phyloP scores from a whole-genome alignment of 257 asterid species.

The Forsythia viridissima region DNA sequence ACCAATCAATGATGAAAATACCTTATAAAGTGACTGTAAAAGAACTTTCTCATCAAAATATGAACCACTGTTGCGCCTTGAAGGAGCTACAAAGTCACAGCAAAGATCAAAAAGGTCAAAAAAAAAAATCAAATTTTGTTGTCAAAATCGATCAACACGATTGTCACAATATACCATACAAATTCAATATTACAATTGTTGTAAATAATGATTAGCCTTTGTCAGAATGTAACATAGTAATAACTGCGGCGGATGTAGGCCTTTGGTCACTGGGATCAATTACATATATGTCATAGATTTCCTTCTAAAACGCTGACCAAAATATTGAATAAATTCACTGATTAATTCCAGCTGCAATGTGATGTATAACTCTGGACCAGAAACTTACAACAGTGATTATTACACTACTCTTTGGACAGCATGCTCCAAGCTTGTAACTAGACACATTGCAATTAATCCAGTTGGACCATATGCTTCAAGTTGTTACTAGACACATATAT shows the following conservation, averaged over 20 bases:
- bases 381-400: constrained; percentile 2
- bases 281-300: background rate
- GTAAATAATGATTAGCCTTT: background rate
- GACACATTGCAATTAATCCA: constrained; percentile 1
- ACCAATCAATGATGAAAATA: constrained; percentile 25
- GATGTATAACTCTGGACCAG: constrained; percentile 1
- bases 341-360: background rate
- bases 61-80: constrained; percentile 63
- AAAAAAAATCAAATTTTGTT: background rate
- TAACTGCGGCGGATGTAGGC: background rate
- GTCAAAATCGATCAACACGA: background rate
- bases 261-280: background rate
- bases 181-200: constrained; percentile 4
- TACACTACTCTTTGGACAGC: constrained; percentile 9
- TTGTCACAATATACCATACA: background rate
- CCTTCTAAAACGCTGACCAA: background rate
- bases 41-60: constrained; percentile 78
- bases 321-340: background rate
- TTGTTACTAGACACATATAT: background rate
- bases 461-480: background rate
- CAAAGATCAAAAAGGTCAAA: constrained; percentile 22
- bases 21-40: constrained; percentile 88
- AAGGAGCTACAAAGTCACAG: constrained; percentile 49
- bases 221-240: background rate
- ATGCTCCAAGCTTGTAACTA: constrained; percentile 16